Base-by-base conservation (phyloP, 2,329 filamentous ascomycete genomes). In the Colletotrichum tanaceti region DNA sequence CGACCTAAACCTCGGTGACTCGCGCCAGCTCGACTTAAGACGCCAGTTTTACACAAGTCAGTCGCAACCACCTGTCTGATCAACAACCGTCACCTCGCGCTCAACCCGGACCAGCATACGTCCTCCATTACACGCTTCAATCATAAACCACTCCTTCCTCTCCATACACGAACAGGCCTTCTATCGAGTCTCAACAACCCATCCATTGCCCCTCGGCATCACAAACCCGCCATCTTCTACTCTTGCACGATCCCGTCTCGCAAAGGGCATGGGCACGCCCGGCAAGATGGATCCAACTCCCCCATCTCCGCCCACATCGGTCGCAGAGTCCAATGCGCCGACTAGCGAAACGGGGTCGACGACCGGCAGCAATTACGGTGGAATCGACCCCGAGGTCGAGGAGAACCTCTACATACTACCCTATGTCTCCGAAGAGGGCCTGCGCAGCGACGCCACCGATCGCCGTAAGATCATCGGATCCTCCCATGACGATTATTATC, bases 331-430 rank as follows among this genome's bases (percentile, higher is more conserved):
- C 18, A 32, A 59, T 35, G 41, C 43, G 35, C n/a, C 54, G 44
- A 22, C 47, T 24, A 55, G 53, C 35, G 59, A 55, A 22, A 55
- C 65, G 32, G 39, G 22, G 10, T 54, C 63, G 4, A 63, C 44
- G 39, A 32, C 63, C 7, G 58, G 47, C 20, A 63, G 67, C 46
- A 74, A 74, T 58, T 80, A 79, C 65, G 79, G 76, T 49, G 73
- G 77, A 44, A 71, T 79, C 70, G 77, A 79, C 61, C 76, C 79
- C 2, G 79, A 79, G 68, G 75, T 79, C 58, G 77, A 80, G 70
- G 73, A 75, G 38, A 77, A 76, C 66, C 70, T 79, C n/a, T 69
- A 71, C 22, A 68, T 78, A 7, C 70, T 80, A 39, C 70, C 74
- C 18, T 66, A 72, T 35, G 74, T 79, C 39, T 73, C 75, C 1